A percentile compares a stretch with the other conserved stretches of the same genome.
Evolutionary conservation across 306 rosid genomes (phyloP).

Genomic region (Rosa persica): DNA sequence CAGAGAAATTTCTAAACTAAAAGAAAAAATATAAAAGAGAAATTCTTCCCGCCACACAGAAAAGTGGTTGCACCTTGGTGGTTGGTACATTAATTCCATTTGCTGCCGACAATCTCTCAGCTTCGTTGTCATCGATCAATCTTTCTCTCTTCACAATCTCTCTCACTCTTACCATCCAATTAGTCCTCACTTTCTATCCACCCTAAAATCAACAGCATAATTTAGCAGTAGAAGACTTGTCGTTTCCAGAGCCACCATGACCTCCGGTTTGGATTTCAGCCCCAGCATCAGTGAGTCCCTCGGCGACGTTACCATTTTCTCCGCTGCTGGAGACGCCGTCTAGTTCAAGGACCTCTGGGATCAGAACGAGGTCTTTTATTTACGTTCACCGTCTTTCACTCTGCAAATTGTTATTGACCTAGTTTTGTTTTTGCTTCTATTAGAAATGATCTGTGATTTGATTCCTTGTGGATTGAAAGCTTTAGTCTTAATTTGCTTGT

Average conservation of each 20-base stretch:
- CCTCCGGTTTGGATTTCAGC: slow-evolving; percentile 28
- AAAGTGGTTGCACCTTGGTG: not conserved
- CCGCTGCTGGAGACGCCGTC: slow-evolving; percentile 64
- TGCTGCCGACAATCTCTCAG: not conserved
- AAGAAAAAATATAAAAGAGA: not conserved
- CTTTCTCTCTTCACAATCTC: slow-evolving; percentile 15
- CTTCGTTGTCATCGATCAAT: slow-evolving; percentile 1
- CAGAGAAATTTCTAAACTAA: not conserved
- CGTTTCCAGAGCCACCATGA: slow-evolving; percentile 35
- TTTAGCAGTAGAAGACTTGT: slow-evolving; percentile 16
- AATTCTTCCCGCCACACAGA: slow-evolving; percentile 2
- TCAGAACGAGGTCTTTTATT: slow-evolving; percentile 48
- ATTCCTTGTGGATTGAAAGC: not conserved
- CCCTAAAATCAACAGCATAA: slow-evolving; percentile 16
- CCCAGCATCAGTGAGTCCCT: slow-evolving; percentile 42
- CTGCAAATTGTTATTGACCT: not conserved
- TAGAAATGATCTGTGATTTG: not conserved
- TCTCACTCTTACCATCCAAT: too few relatives aligned
- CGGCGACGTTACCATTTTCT: slow-evolving; percentile 51
- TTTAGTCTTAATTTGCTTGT: not conserved
- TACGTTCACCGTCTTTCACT: not conserved
- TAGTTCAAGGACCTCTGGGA: slow-evolving; percentile 76
- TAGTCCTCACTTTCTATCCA: slow-evolving; percentile 1
- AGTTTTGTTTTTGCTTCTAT: not conserved
- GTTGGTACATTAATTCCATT: not conserved